Evolutionary conservation across 768 basidiomycete species (phyloP), one percentile per base, ranked within the genome.

Genomic region (Suillus alpinus): DNA sequence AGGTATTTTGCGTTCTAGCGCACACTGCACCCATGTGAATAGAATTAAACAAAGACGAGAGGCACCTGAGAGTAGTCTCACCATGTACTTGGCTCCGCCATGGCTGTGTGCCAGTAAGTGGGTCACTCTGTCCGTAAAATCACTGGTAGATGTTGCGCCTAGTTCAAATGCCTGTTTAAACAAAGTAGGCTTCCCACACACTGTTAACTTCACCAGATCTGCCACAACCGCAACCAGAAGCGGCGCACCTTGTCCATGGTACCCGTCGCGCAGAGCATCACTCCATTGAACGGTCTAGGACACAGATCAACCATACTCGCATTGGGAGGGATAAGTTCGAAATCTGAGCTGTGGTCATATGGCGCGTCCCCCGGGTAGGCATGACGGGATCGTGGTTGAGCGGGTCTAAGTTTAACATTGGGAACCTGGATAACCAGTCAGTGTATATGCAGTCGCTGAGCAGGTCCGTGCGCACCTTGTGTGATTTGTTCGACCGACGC

Each of bases 121-220:
- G 0, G 94, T 95, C n/a, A 92, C 89, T 50, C 80, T 79, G 69
- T 93, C 89, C 0, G 94, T 98, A 63, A 96, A 87, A 53, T 91
- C 88, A 36, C 75, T 82, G 16, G 84, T 80, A 47, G 83, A 80
- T 4, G 74, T 75, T 31, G 92, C 95, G 12, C 95, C 95, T 14
- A 97, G 86, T 65, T 94, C 89, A 26, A 83, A 76, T 0, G 91
- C 92, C 67, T 91, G 84, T 62, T 86, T 86, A 69, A 91, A 91
- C 37, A 95, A 64, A 2, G 81, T 80, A 0, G 85, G 80, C 93
- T 95, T 62, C 53, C 20, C 16, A 55, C 16, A 55, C 8, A 16
- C 23, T 29, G 37, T 55, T 55, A 55, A 55, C 37, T 55, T 55
- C 53, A 26, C 52, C 41, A 50, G 6, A 44, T 18, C 46, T 50